phyloP scores from a whole-genome alignment of 805 yeast species.

The Starmera caribaea region DNA sequence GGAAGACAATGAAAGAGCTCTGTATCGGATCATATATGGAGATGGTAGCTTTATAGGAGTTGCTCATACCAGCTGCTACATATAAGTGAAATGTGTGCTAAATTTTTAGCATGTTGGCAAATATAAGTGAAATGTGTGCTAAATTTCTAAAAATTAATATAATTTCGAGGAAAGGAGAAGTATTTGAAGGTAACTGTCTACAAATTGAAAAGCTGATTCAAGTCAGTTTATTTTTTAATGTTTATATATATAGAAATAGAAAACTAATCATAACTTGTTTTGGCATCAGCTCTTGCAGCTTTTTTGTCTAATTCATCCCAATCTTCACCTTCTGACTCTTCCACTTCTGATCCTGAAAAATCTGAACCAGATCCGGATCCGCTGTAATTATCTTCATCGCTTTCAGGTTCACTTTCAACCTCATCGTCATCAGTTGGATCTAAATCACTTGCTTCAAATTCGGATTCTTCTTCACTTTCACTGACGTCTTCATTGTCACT shows the following conservation, averaged over 20 bases:
- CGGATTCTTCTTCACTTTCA: slow-evolving; percentile 60
- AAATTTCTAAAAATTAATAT: slow-evolving; percentile 14
- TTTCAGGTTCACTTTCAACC: slow-evolving; percentile 26
- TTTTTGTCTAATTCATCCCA: slow-evolving; percentile 30
- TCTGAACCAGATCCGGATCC: slow-evolving; percentile 17
- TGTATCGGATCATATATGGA: slow-evolving; percentile 22
- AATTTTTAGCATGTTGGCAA: slow-evolving; percentile 6
- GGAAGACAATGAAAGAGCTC: slow-evolving; percentile 9
- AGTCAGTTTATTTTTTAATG: no score
- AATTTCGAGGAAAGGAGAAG: slow-evolving; percentile 13
- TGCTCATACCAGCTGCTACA: slow-evolving; percentile 3
- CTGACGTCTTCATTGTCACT: slow-evolving; percentile 69
- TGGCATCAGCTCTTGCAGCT: slow-evolving; percentile 29
- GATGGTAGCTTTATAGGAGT: slow-evolving; percentile 21
- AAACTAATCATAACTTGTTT: slow-evolving; percentile 4
- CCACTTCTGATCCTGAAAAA: slow-evolving; percentile 24
- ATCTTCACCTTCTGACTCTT: slow-evolving; percentile 29
- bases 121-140: no score
- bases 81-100: no score
- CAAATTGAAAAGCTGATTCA: no score
- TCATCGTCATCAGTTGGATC: slow-evolving; percentile 31
- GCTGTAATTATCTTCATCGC: slow-evolving; percentile 23
- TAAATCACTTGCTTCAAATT: slow-evolving; percentile 34
- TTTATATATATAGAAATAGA: no score
- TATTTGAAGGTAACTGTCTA: slow-evolving; percentile 6